These are phyloP conservation scores for Mortierella sp. DNA, from an alignment of 371 early-diverging fungal genomes.

Conservation along the genomic window DNA sequence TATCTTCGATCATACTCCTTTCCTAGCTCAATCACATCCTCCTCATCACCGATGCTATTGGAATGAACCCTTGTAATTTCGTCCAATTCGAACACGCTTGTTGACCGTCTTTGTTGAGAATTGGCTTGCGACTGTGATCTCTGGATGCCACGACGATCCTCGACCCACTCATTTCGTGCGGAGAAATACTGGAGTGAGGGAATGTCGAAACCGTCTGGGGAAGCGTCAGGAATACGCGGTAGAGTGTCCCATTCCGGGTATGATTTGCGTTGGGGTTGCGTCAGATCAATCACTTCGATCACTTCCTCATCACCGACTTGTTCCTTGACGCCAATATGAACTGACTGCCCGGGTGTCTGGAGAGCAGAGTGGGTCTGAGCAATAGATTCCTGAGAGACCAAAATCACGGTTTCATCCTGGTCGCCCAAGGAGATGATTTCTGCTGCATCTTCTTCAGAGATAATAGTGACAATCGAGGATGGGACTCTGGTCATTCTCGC, in stretches of 20 bases:
- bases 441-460: constrained; percentile 1
- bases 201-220: neutral
- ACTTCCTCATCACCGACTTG: constrained; percentile 25
- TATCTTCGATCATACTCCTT: constrained; percentile 2
- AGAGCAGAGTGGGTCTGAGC: neutral
- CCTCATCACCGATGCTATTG: too few species aligned
- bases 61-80: too few species aligned
- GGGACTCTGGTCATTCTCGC: constrained; percentile 3
- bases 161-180: too few species aligned
- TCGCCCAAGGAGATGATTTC: constrained; percentile 2
- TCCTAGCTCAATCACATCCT: too few species aligned
- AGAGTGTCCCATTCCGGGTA: constrained; percentile 33
- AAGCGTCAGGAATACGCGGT: constrained; percentile 32
- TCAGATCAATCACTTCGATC: constrained; percentile 38
- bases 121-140: too few species aligned
- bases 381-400: neutral
- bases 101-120: too few species aligned
- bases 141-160: too few species aligned
- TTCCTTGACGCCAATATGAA: neutral
- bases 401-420: neutral
- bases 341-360: neutral
- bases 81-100: too few species aligned
- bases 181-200: too few species aligned
- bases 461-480: neutral
- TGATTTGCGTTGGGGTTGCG: constrained; percentile 20